Percentiles rank a stretch among this genome's conserved stretches.
phyloP scores from a whole-genome alignment of 768 basidiomycete genomes.

The Mycena metata region DNA sequence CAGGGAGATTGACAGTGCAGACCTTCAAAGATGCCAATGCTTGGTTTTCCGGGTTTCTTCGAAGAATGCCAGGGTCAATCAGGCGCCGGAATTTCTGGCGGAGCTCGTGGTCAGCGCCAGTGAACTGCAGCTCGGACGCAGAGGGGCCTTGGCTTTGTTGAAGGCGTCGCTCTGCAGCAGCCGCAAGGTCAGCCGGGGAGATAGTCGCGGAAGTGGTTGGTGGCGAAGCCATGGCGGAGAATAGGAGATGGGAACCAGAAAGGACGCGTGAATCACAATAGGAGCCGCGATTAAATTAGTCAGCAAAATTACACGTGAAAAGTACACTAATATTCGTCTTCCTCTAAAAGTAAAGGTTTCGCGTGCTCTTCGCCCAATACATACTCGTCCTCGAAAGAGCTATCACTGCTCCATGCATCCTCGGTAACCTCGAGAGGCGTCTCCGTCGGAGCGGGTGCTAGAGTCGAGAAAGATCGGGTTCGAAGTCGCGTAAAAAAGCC shows the following conservation, averaged over 20 bases:
- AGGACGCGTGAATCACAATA: slow-evolving; percentile 2
- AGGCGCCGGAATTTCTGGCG: slow-evolving; percentile 81
- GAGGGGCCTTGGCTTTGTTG: slow-evolving; percentile 43
- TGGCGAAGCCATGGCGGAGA: slow-evolving; percentile 2
- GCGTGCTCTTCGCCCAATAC: slow-evolving; percentile 30
- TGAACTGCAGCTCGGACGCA: slow-evolving; percentile 30
- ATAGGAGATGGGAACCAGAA: background rate
- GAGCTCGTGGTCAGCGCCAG: slow-evolving; percentile 70
- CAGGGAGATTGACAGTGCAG: slow-evolving; percentile 36
- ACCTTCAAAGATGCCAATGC: slow-evolving; percentile 77
- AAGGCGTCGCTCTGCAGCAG: slow-evolving; percentile 60
- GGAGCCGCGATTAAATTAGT: slow-evolving; percentile 23
- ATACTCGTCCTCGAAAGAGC: slow-evolving; percentile 64
- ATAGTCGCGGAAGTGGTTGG: slow-evolving; percentile 8
- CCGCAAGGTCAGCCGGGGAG: slow-evolving; percentile 47
- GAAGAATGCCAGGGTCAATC: slow-evolving; percentile 82
- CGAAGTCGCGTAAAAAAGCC: slow-evolving; percentile 59
- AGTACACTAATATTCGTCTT: background rate
- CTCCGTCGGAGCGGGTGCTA: slow-evolving; percentile 54
- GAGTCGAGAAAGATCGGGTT: slow-evolving; percentile 59
- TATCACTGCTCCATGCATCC: slow-evolving; percentile 70
- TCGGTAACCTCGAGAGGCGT: slow-evolving; percentile 45
- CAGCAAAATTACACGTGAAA: background rate
- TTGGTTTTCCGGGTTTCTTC: slow-evolving; percentile 75
- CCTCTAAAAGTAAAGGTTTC: background rate